Conservation (phyloP, 495 filamentous ascomycete species). For the Eremomyces bilateralis region DNA sequence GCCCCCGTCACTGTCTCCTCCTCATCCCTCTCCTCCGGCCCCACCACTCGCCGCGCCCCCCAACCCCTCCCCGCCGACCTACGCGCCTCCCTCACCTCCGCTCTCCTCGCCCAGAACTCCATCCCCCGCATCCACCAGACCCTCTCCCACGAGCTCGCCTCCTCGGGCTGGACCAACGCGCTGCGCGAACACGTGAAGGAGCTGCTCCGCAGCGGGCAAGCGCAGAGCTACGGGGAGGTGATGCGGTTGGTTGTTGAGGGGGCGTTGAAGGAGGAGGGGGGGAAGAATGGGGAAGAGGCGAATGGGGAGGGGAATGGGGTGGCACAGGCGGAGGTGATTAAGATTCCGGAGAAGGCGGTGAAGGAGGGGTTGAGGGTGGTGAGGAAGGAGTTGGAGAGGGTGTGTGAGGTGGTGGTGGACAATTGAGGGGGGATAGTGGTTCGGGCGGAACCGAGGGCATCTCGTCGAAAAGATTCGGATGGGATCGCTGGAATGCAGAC, state of each 20-base stretch:
- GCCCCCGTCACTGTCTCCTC: background rate
- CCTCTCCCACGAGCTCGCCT: slow-evolving; percentile 9
- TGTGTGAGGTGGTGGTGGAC: slow-evolving; percentile 9
- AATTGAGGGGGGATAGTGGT: background rate
- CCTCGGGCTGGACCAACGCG: slow-evolving; percentile 11
- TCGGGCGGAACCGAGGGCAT: too few species aligned
- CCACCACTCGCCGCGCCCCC: slow-evolving; percentile 2
- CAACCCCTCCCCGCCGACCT: slow-evolving; percentile 4
- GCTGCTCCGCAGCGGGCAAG: slow-evolving; percentile 16
- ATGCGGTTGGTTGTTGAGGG: slow-evolving; percentile 6
- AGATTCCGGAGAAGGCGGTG: slow-evolving; percentile 11
- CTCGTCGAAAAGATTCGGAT: too few species aligned
- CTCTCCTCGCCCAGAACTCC: slow-evolving; percentile 6
- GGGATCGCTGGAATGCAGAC: too few species aligned
- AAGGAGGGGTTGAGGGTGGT: slow-evolving; percentile 11
- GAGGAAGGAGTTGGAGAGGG: slow-evolving; percentile 12
- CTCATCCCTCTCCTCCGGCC: background rate
- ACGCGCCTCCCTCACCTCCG: slow-evolving; percentile 11
- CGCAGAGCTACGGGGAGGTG: slow-evolving; percentile 11
- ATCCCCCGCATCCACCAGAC: slow-evolving; percentile 12
- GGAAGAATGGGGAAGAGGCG: slow-evolving; percentile 5
- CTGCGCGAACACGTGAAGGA: slow-evolving; percentile 10
- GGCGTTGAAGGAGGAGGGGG: slow-evolving; percentile 4
- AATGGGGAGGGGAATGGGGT: slow-evolving; percentile 4
- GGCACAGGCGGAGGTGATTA: slow-evolving; percentile 8